Base-by-base conservation (phyloP, 805 yeast genomes). In the Lipomyces anomalus region DNA sequence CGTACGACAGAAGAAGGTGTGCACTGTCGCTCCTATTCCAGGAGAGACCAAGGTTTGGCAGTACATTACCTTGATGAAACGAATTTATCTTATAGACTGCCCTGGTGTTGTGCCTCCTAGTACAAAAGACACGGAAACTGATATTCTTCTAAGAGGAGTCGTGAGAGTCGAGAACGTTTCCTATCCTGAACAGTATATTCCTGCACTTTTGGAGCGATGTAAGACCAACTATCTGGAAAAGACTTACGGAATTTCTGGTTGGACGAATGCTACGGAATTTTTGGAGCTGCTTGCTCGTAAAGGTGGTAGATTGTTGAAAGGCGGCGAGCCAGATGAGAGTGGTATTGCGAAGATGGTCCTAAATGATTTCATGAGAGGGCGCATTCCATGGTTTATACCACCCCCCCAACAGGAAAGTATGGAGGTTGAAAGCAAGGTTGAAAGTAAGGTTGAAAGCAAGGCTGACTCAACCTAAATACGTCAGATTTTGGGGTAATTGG, bases 41-140 rank as follows among this genome's bases (percentile, higher is more conserved):
- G 98, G 98, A 65, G 98, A 90, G 65, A 90, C 98, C 29, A 90
- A 90, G 67, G 97, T 90, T 37, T 90, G 98, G 98, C 98, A 90
- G 72, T 90, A 90, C 70, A 89, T 90, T 60, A 89, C 98, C 3
- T 73, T 90, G 59, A 90, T 92, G 97, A 90, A 90, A 73, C 78
- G 90, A 56, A 90, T 90, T 42, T 90, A 89, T 68, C 71, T 90
- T 59, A 92, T 90, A 60, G 98, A 90, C 69, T 92, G 98, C 73
- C 98, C 98, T 2, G 98, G 98, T 68, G 90, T 90, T 62, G 98
- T 90, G 18, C 98, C 98, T 6, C 98, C 98, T 22, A 84, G 94
- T 16, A 64, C 80, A 23, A 87, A 81, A 60, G 98, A 92, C 64
- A 68, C 90, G 1, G 95, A 87, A 63, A 80, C 95, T 22, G 97